Evolutionary conservation across 2,329 filamentous ascomycete genomes (phyloP), one percentile per base, ranked within the genome.

Genomic region (Fusarium robinianum): DNA sequence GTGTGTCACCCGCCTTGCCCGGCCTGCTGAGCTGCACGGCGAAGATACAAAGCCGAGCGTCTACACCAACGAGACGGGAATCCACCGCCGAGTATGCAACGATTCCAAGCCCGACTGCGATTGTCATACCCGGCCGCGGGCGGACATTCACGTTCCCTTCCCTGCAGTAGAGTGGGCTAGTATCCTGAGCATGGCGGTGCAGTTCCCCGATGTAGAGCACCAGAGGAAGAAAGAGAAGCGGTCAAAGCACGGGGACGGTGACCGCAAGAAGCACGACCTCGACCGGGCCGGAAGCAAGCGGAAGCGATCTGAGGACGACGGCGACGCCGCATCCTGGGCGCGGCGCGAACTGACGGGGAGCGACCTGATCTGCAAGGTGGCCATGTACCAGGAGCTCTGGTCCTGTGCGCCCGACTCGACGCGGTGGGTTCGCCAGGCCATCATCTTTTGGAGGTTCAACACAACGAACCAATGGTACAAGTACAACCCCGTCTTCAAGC

Each of bases 351-450:
- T 61, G 15, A 75, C 76, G 2, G 75, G 77, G 52, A 77, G 78
- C 58, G 78, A 83, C 29, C 71, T 83, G 43, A 74, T 84, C 37
- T 72, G 76, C 53, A 77, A 78, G 63, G 80, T 84, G 31, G 79
- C 79, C 62, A 85, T 85, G 81, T 81, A 83, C 63, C 82, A 85
- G 63, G 82, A 85, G 68, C 73, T 85, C 23, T 83, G 77, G 74
- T 84, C 79, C 4, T 68, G 68, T 51, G 66, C 77, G 4, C 74
- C 74, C 5, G 71, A 73, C 44, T 68, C 67, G 11, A 63, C 61
- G 31, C 64, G 69, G 55, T 84, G 80, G 78, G 75, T 71, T 8
- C 76, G 80, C n/a, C 77, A 81, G 35, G 76, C 73, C 22, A 76
- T 84, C 43, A 72, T 85, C 41, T 72, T 85, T 24, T 85, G 82